Evolutionary conservation across 805 yeast genomes (phyloP), one percentile per base, ranked within the genome.

Genomic region (Candida sphagnicola): DNA sequence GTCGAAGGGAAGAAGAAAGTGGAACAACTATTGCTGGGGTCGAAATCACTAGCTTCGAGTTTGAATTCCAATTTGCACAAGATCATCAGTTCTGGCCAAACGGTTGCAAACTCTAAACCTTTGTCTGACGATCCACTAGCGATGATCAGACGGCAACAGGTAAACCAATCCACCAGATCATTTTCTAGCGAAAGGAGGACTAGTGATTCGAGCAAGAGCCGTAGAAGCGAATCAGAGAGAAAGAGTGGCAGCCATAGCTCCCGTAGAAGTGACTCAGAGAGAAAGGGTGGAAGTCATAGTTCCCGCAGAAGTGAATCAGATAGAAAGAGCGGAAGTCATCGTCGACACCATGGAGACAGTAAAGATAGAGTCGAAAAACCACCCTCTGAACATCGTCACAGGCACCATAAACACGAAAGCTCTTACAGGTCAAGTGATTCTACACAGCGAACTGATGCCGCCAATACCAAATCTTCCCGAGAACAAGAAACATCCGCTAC

Each of bases 11-110:
- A 60, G 34, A 16, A 32, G 10, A 54, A 62, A 34, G 64, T 67
- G n/a, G 82, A 79, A 42, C 80, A 70, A 41, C 66, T 75, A 47
- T 53, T 82, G 10, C 50, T 74, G 28, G 86, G 87, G 1, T 72
- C 66, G 51, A 67, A 69, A 44, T 56, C 74, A 8, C 57, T 77
- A 13, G 73, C 12, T 5, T 37, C 19, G 38, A 39, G 5, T 23
- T 30, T 23, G 2, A 13, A 26, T 12, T 16, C 18, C 34, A 24
- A 30, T 18, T 16, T 16, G 23, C 57, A 59, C 35, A 49, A 44
- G 33, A 56, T 52, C 32, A 44, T 59, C 4, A 42, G 44, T 11
- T 46, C 44, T 26, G 59, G 66, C 49, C 25, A 31, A 31, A 23
- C 21, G 10, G 33, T 25, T 5, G 28, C 13, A 3, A 31, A n/a